Evolutionary conservation across 176 grass and related monocot species (phyloP), one percentile per base, ranked within the genome.

Genomic region (Hordeum marinum): DNA sequence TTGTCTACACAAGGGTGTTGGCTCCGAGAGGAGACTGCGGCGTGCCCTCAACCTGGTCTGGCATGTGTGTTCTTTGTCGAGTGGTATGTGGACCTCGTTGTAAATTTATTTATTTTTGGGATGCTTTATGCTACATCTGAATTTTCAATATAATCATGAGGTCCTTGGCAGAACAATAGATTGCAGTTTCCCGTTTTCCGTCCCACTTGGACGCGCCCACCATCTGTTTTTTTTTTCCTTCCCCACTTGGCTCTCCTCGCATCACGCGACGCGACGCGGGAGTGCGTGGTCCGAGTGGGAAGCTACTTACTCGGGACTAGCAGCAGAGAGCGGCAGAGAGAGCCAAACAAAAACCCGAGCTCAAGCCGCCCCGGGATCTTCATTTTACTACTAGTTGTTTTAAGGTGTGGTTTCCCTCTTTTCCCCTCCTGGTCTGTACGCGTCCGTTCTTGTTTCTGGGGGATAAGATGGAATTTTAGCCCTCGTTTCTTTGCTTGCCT

Each of bases 361-460:
- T 68, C 45, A 60, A 78, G 48, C 35, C 23, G 8, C 75, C 37
- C 67, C 67, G 63, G 87, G 81, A 88, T 88, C 87, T 72, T 64
- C 81, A 72, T 79, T 67, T 88, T 25, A 42, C 36, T 63, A 57
- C 36, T 63, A 17, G 23, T 84, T n/a, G n/a, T n/a, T n/a, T 52
- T 75, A 80, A 79, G 87, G 81, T 88, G 75, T 18, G 55, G 23
- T 20, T 24, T 13, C 8, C 8, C 4, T 3, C 17, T 20, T 18
- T 55, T 17, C 6, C 60, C 66, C 14, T n/a, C 7, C 50, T 12
- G 9, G 60, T 46, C 13, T 48, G 41, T 26, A 57, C 20, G 69
- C 65, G 66, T n/a, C 48, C 5, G 31, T 65, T 71, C 37, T 77
- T 76, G 72, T 69, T 77, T 45, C 63, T 62, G 77, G 52, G 20